Base-by-base conservation (phyloP, 345 rosid species). In the Acer saccharum region DNA sequence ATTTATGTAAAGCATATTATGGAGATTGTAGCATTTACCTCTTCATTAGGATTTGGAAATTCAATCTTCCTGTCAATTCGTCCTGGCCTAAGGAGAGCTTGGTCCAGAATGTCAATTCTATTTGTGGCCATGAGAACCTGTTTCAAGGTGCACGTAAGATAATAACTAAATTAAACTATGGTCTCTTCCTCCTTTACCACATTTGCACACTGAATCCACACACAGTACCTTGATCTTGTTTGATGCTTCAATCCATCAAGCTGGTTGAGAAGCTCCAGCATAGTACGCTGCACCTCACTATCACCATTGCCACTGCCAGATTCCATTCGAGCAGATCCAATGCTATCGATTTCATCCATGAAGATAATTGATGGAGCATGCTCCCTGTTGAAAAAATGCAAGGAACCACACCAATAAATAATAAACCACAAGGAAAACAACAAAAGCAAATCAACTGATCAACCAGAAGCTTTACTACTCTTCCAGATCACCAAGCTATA, bases 251-350 rank as follows among this genome's bases (percentile, higher is more conserved):
- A 97, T 76, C 99, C 98, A 72, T 97, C 99, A 80, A 96, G 92
- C 84, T 94, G 99, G 68, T 97, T 94, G 70, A 97, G 98, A 83
- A 97, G 99, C 94, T 97, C 99, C 83, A 97, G 87, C 99, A 97
- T 97, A 79, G 99, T 94, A 18, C 99, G 73, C 80, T 94, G 98
- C 75, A 94, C 99, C 86, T 97, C 98, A 81, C 98, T 94, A 80
- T 97, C 99, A 62, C 99, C 98, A 77, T 91, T 97, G 58, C 99
- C 98, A 82, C 99, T 97, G 43, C 99, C 99, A 86, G 99, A 97
- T 83, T 97, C 99, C 98, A 97, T 97, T 82, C 99, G 90, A 76
- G 99, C 93, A 77, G 99, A 97, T 77, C 98, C 99, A 20, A 97
- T 97, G 79, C 99, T 94, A 79, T 97, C 99, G 4, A 97, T 97